Evolutionary conservation across 306 rosid genomes (phyloP), one percentile per base, ranked within the genome.

Genomic region (Vicia faba): DNA sequence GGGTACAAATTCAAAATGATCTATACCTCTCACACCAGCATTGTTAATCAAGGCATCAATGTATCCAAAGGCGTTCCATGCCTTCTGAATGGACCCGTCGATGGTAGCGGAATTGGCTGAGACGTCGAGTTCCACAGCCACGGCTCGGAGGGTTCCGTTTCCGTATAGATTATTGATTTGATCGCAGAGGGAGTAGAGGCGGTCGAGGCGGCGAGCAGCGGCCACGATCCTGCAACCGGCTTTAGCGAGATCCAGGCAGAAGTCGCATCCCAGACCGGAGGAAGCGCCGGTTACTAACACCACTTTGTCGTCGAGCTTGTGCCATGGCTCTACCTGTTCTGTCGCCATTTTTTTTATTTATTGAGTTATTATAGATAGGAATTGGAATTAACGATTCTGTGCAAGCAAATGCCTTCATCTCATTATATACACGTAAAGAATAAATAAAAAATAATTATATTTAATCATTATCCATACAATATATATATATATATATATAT

Each of bases 231-330:
- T 70, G 80, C 91, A 88, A 20, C 95, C 95, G 16, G 96, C 84
- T 69, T 71, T 75, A 6, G 96, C 95, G 25, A 91, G 86, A 44
- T 86, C 96, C 14, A 86, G 68, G 50, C 96, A 91, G 62, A 88
- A 82, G 0, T 85, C 88, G 5, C 61, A 81, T 64, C 96, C 97
- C 3, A 91, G 83, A 0, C 96, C 97, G 1, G 97, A 72, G 9
- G 97, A 91, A 11, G 95, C 91, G 19, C 97, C 96, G 48, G 97
- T 91, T 10, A 88, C 88, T 77, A 91, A 48, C 5, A 91, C 96
- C 7, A 91, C 91, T 61, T 91, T 88, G 29, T 83, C 85, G 19
- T 20, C 43, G 0, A 91, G 87, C 66, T 35, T 28, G 59, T 62
- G 79, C 96, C 93, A 86, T 8, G 87, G 84, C 74, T 87, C 95